A percentile compares a stretch with the other conserved stretches of the same genome.
Evolutionary conservation across 2,329 filamentous ascomycete species (phyloP).

Genomic region (Alternaria gansuensis): DNA sequence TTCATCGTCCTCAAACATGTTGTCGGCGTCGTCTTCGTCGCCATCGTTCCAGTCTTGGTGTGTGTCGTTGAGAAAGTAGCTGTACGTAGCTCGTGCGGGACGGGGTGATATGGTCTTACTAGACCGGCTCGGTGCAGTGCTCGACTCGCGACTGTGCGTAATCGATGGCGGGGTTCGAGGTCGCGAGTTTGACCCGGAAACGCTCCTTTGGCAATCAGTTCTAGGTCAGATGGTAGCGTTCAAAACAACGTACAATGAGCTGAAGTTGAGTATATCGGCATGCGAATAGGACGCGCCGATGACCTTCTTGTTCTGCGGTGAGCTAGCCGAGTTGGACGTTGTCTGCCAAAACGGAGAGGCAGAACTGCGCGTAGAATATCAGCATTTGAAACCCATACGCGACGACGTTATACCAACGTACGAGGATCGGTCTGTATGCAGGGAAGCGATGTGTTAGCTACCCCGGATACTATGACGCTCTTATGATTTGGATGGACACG

Average conservation of each 20-base stretch:
- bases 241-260: conserved; percentile 69
- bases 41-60: conserved; percentile 84
- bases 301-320: conserved; percentile 70
- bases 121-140: conserved; percentile 64
- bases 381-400: conserved; percentile 5
- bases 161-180: conserved; percentile 77
- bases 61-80: conserved; percentile 80
- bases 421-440: conserved; percentile 49
- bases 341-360: conserved; percentile 88
- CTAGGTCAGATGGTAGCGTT: background rate
- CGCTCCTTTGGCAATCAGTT: conserved; percentile 59
- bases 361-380: conserved; percentile 65
- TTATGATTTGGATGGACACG: conserved; percentile 56
- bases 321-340: conserved; percentile 57
- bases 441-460: conserved; percentile 51
- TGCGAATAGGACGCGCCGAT: conserved; percentile 97
- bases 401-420: conserved; percentile 33
- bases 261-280: conserved; percentile 90
- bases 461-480: conserved; percentile 38
- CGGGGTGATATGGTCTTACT: conserved; percentile 66
- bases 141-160: conserved; percentile 66
- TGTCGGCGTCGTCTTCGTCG: conserved; percentile 71
- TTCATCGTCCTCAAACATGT: conserved; percentile 86
- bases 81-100: conserved; percentile 74
- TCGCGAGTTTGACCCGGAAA: conserved; percentile 69